phyloP scores from a whole-genome alignment of 140 eudicot species.

The Artemisia princeps region DNA sequence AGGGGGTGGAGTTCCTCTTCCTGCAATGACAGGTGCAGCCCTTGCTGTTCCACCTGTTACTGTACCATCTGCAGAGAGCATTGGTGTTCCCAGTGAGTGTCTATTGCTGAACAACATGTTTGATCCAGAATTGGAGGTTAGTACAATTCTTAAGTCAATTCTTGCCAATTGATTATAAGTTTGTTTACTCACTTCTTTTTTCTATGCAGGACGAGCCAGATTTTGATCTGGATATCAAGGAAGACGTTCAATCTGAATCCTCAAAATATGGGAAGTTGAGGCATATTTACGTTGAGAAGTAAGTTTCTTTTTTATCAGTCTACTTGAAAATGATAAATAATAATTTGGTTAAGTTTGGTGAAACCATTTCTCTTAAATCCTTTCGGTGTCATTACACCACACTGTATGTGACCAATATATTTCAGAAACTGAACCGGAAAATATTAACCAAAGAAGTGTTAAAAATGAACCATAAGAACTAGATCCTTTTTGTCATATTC shows the following conservation, averaged over 20 bases:
- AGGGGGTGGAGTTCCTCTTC: constrained; percentile 27
- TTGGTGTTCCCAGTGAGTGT: constrained; percentile 80
- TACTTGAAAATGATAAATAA: background rate
- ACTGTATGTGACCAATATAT: background rate
- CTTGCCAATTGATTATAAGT: background rate
- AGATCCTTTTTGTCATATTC: no score
- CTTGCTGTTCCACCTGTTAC: constrained; percentile 42
- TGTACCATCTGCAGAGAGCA: constrained; percentile 48
- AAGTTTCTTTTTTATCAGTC: constrained; percentile 21
- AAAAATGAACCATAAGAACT: background rate
- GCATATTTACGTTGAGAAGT: constrained; percentile 80
- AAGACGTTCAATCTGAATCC: constrained; percentile 74
- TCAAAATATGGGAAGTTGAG: constrained; percentile 55
- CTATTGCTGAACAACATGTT: constrained; percentile 81
- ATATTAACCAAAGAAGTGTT: background rate
- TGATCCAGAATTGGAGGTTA: constrained; percentile 72
- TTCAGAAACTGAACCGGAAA: background rate
- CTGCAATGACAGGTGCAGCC: constrained; percentile 39
- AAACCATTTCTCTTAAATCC: background rate
- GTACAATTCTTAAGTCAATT: constrained; percentile 10
- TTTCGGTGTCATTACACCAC: background rate
- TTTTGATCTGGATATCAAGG: constrained; percentile 78
- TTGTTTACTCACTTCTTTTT: background rate
- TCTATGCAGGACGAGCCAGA: constrained; percentile 63
- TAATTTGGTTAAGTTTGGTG: background rate